Evolutionary conservation across 306 rosid genomes (phyloP), one percentile per base, ranked within the genome.

Genomic region (Arachis hypogaea): DNA sequence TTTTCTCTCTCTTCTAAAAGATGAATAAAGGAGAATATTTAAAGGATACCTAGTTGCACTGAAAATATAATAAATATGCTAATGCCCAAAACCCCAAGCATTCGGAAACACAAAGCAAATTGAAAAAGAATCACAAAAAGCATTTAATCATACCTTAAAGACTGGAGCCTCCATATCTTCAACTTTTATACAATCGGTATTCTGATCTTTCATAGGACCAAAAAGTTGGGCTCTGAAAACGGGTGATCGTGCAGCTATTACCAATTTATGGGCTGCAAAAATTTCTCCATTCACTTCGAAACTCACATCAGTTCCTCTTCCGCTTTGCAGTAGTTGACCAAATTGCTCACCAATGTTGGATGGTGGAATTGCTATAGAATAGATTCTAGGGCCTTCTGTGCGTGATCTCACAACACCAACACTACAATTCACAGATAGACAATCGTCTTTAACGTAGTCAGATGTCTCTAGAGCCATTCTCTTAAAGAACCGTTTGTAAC

Each of bases 181-280:
- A 71, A 92, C 86, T 65, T 74, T 86, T 69, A 90, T 85, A 79
- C 87, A 73, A 22, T 62, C 74, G 42, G 93, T 85, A 59, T 89
- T 88, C 63, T 71, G 93, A 81, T 89, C 96, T 82, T 85, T 92
- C 96, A 92, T 88, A 14, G 98, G 98, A 82, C 98, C 98, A 83
- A 83, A 80, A 67, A 92, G 89, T 78, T 89, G 98, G 63, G 98
- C 98, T 75, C 89, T 77, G 81, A 92, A 89, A 42, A 92, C 98
- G 47, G 98, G 98, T 44, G 98, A 89, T 11, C 96, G 98, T 41
- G 93, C 92, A 28, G 96, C 96, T 52, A 92, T 72, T 28, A 92
- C 85, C 84, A 92, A 77, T 82, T 92, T 92, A 80, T 92, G 98
- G 66, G 92, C 93, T 54, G 83, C 51, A 66, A 88, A 88, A 61